Percentiles rank a stretch among this genome's conserved stretches.
Evolutionary conservation across 2,329 filamentous ascomycete genomes (phyloP).

Genomic region (Aspergillus versicolor): DNA sequence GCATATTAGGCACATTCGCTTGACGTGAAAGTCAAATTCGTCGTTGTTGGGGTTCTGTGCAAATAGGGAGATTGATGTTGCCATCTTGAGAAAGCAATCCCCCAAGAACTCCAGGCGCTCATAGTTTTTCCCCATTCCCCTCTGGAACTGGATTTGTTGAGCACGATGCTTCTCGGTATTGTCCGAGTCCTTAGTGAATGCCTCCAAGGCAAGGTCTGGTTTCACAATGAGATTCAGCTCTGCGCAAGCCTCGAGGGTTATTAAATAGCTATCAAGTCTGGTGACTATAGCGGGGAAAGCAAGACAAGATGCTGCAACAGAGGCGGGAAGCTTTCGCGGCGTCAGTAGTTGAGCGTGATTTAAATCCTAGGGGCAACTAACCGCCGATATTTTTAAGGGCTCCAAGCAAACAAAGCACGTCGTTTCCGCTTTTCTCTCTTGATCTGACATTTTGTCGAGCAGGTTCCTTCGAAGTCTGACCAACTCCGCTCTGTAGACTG

Average conservation of each 20-base stretch:
- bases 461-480: slow-evolving; percentile 79
- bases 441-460: slow-evolving; percentile 65
- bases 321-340: slow-evolving; percentile 60
- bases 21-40: slow-evolving; percentile 85
- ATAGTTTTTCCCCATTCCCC: slow-evolving; percentile 91
- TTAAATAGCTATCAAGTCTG: slow-evolving; percentile 76
- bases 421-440: slow-evolving; percentile 46
- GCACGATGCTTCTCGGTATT: slow-evolving; percentile 71
- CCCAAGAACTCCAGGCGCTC: slow-evolving; percentile 92
- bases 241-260: slow-evolving; percentile 72
- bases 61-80: slow-evolving; percentile 84
- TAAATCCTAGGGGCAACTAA: slow-evolving; percentile 46
- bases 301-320: slow-evolving; percentile 70
- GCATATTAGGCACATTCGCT: slow-evolving; percentile 86
- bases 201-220: slow-evolving; percentile 75
- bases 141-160: slow-evolving; percentile 70
- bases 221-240: slow-evolving; percentile 64
- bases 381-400: slow-evolving; percentile 71
- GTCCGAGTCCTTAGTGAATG: slow-evolving; percentile 88
- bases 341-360: slow-evolving; percentile 17
- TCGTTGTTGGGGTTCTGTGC: slow-evolving; percentile 72
- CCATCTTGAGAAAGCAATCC: slow-evolving; percentile 93
- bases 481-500: slow-evolving; percentile 74
- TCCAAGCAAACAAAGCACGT: slow-evolving; percentile 73
- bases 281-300: slow-evolving; percentile 81